phyloP scores from a whole-genome alignment of 495 filamentous ascomycete genomes.

The Thermothielavioides terrestris region DNA sequence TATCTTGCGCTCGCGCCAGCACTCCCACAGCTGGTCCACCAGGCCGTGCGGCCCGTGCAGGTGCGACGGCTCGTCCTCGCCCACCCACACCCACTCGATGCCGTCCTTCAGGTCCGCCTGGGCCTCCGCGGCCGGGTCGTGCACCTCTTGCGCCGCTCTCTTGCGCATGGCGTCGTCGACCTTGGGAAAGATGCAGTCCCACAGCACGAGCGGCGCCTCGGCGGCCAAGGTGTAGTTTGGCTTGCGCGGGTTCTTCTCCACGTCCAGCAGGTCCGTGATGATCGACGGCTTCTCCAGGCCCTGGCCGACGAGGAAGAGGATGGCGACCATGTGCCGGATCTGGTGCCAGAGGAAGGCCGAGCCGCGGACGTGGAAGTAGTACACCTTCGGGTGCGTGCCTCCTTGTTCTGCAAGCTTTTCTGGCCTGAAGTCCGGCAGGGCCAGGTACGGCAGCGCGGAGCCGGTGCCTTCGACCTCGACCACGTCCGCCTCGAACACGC shows the following conservation, averaged over 20 bases:
- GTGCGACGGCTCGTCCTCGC: conserved; percentile 45
- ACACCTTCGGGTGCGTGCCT: conserved; percentile 52
- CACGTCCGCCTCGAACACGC: conserved; percentile 69
- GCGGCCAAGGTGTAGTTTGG: conserved; percentile 86
- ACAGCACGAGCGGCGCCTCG: conserved; percentile 81
- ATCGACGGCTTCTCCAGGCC: conserved; percentile 69
- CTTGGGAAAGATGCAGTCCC: conserved; percentile 84
- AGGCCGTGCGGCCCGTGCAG: conserved; percentile 56
- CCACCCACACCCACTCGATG: conserved; percentile 71
- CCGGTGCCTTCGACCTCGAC: conserved; percentile 50
- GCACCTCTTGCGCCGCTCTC: conserved; percentile 9
- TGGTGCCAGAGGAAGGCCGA: conserved; percentile 98
- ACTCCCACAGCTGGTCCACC: conserved; percentile 64
- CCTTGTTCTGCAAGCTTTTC: background rate
- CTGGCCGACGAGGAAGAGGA: conserved; percentile 88
- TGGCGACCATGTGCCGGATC: conserved; percentile 79
- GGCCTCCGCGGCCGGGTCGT: conserved; percentile 35
- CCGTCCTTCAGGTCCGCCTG: conserved; percentile 37
- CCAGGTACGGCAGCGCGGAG: conserved; percentile 37
- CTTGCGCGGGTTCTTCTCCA: conserved; percentile 55
- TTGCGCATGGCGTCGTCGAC: conserved; percentile 8
- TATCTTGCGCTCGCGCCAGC: conserved; percentile 78
- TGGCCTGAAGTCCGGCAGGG: conserved; percentile 11
- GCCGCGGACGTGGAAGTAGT: conserved; percentile 76
- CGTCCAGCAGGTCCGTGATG: conserved; percentile 63